phyloP scores from a whole-genome alignment of 106 monocot species.

The Triglochin maritima region DNA sequence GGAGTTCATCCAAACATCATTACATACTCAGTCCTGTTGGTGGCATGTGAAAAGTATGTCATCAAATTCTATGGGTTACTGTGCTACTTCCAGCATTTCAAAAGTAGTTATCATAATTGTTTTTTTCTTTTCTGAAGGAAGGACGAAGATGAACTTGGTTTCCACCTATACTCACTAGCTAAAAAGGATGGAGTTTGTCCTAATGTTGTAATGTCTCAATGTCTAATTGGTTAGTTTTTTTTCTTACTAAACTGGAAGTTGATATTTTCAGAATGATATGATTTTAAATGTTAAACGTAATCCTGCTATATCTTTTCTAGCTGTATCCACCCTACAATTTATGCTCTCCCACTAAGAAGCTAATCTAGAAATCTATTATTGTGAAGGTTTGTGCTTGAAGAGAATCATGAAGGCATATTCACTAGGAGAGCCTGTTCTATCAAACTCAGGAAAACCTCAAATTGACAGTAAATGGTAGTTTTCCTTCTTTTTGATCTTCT shows the following conservation, averaged over 20 bases:
- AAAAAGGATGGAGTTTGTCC: conserved; percentile 51
- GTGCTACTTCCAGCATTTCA: conserved; percentile 1
- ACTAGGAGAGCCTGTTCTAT: conserved; percentile 50
- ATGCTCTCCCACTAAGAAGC: too few relatives aligned
- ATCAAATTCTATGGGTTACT: neutral
- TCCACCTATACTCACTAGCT: conserved; percentile 44
- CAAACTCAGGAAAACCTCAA: conserved; percentile 53
- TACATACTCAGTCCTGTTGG: conserved; percentile 71
- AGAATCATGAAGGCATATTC: conserved; percentile 50
- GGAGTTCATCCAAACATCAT: conserved; percentile 70
- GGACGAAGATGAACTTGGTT: conserved; percentile 62
- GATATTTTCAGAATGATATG: neutral
- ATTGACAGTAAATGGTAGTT: conserved; percentile 75
- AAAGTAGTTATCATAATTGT: conserved; percentile 2
- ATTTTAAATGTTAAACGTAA: neutral
- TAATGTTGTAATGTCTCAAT: conserved; percentile 58
- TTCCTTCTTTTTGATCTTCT: neutral
- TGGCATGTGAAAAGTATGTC: conserved; percentile 87
- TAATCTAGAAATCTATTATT: neutral
- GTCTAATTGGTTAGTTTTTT: conserved; percentile 54
- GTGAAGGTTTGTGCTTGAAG: conserved; percentile 58
- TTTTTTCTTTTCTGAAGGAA: conserved; percentile 40
- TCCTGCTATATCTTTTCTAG: neutral
- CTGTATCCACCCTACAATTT: too few relatives aligned
- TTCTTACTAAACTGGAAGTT: neutral